phyloP scores from a whole-genome alignment of 768 basidiomycete species.

The Cystoderma amianthinum region DNA sequence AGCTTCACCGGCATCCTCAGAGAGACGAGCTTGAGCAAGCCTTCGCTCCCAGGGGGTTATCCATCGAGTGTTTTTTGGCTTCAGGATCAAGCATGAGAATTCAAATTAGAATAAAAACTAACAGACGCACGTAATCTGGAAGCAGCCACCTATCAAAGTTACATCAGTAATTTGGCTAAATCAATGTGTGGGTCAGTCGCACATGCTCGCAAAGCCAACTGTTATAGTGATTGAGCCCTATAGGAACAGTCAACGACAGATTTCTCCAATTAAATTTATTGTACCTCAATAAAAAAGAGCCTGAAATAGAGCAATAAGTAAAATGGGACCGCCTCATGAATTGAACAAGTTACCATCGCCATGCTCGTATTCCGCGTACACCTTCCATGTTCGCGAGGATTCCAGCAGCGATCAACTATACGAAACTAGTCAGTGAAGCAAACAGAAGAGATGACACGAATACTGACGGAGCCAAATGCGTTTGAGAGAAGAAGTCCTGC shows the following conservation, averaged over 20 bases:
- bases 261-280: constrained; percentile 2
- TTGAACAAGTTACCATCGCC: constrained; percentile 51
- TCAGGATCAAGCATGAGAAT: background rate
- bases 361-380: constrained; percentile 55
- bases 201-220: constrained; percentile 51
- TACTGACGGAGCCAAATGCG: constrained; percentile 56
- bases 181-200: constrained; percentile 13
- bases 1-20: constrained; percentile 64
- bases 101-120: background rate
- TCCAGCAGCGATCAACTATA: constrained; percentile 66
- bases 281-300: constrained; percentile 68
- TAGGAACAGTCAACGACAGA: background rate
- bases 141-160: constrained; percentile 39
- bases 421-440: background rate
- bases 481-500: constrained; percentile 56
- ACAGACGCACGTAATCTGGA: constrained; percentile 42
- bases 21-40: constrained; percentile 59
- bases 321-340: background rate
- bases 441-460: background rate
- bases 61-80: constrained; percentile 64
- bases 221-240: constrained; percentile 61
- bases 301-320: constrained; percentile 18
- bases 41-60: constrained; percentile 39
- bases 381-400: constrained; percentile 68
- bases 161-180: background rate